Percentiles rank a stretch among this genome's conserved stretches.
Conservation (phyloP, 352 stramenopile genomes). For the Phytophthora vignae region DNA sequence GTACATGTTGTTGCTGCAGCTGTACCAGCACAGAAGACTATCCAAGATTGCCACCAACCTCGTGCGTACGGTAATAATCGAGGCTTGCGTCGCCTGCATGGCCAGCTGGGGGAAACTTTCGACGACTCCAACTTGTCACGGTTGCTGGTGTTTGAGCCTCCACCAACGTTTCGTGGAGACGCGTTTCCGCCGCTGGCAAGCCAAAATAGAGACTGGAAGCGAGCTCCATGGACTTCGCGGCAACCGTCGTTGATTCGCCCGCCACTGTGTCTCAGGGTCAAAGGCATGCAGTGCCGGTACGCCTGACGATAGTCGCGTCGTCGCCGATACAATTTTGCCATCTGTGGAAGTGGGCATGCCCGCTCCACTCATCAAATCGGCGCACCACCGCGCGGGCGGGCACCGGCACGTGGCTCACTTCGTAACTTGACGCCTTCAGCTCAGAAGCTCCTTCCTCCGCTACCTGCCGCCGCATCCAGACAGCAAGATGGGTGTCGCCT, state of each 20-base stretch:
- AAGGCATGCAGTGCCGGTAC: constrained; percentile 10
- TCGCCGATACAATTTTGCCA: constrained; percentile 26
- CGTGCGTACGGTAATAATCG: not conserved
- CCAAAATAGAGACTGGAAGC: not conserved
- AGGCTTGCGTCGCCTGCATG: not conserved
- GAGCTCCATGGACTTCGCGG: not conserved
- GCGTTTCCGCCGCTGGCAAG: not conserved
- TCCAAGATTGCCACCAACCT: not conserved
- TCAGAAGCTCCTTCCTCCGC: not conserved
- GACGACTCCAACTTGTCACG: constrained; percentile 4
- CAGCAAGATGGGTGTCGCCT: constrained; percentile 43
- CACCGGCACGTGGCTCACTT: constrained; percentile 23
- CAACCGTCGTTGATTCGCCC: not conserved
- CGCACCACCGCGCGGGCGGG: not conserved
- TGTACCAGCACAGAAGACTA: not conserved
- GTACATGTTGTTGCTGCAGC: not conserved
- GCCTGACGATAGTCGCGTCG: constrained; percentile 28
- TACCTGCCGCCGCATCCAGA: not conserved
- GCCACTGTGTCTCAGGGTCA: constrained; percentile 27
- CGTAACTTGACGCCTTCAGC: constrained; percentile 10
- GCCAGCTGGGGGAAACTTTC: not conserved
- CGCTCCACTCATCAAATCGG: constrained; percentile 24
- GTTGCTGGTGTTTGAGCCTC: not conserved
- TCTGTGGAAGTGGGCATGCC: constrained; percentile 18
- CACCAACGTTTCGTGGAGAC: not conserved